Evolutionary conservation across 192 early-diverging fungal genomes (phyloP).

Genomic region (Backusella macrospora): DNA sequence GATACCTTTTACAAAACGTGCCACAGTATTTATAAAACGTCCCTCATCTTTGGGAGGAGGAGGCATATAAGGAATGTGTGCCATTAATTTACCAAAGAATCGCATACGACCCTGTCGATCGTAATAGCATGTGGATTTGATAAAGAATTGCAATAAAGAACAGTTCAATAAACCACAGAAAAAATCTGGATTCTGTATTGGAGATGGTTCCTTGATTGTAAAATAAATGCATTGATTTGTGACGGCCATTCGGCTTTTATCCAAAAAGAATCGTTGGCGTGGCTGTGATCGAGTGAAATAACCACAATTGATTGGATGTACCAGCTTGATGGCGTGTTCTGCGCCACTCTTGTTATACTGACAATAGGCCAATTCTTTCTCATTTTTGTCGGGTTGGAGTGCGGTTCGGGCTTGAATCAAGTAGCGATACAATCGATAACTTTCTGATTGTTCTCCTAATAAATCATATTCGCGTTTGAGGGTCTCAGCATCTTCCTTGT

Average conservation of each 20-base stretch:
- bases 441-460: constrained; percentile 31
- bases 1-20: constrained; percentile 14
- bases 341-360: constrained; percentile 56
- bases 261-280: constrained; percentile 60
- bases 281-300: constrained; percentile 56
- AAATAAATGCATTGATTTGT: constrained; percentile 67
- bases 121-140: constrained; percentile 51
- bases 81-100: constrained; percentile 62
- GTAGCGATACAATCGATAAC: constrained; percentile 46
- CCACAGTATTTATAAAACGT: constrained; percentile 6
- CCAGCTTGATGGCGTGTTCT: constrained; percentile 50
- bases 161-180: constrained; percentile 50
- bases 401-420: constrained; percentile 49
- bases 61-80: constrained; percentile 52
- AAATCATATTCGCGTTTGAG: constrained; percentile 31
- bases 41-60: background rate
- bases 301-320: constrained; percentile 64
- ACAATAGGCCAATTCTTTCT: constrained; percentile 51
- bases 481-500: constrained; percentile 50
- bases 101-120: constrained; percentile 60
- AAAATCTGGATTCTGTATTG: constrained; percentile 30
- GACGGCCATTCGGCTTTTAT: constrained; percentile 42
- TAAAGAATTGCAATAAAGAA: constrained; percentile 51
- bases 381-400: constrained; percentile 47
- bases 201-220: constrained; percentile 33